phyloP scores from a whole-genome alignment of 805 yeast species.

The Saturnispora sanitii region DNA sequence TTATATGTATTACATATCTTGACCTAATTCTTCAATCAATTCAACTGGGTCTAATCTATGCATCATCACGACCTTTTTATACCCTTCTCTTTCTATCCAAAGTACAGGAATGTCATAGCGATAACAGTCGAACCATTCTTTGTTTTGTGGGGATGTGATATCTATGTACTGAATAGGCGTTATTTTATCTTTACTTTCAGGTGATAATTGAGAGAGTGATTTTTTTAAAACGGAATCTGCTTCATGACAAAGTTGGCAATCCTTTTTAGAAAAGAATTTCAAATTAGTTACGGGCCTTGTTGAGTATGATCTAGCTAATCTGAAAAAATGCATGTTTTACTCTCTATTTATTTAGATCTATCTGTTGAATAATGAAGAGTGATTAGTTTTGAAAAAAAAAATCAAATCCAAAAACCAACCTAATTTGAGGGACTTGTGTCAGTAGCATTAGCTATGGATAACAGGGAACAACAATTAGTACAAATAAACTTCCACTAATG shows the following conservation, averaged over 20 bases:
- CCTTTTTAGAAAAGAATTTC: conserved; percentile 59
- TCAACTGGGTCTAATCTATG: conserved; percentile 53
- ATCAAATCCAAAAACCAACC: no score
- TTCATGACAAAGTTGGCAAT: conserved; percentile 59
- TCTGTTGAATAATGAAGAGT: no score
- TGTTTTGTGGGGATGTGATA: conserved; percentile 49
- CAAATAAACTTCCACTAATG: no score
- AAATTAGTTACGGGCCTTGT: conserved; percentile 22
- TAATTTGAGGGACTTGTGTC: no score
- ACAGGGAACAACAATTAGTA: no score
- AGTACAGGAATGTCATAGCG: conserved; percentile 72
- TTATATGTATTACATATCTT: conserved; percentile 19
- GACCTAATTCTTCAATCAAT: conserved; percentile 40
- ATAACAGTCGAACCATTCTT: conserved; percentile 59
- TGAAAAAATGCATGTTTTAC: neutral
- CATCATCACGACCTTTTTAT: conserved; percentile 50
- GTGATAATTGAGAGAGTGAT: conserved; percentile 27
- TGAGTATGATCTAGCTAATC: neutral
- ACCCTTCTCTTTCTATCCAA: conserved; percentile 47
- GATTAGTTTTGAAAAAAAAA: no score
- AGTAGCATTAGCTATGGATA: no score
- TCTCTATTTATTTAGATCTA: no score
- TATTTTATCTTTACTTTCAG: conserved; percentile 19
- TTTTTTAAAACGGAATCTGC: conserved; percentile 44
- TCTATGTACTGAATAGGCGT: conserved; percentile 38